These are phyloP conservation scores for Colletotrichum endophyticum DNA, from an alignment of 2,329 filamentous ascomycete genomes.

Conservation along the genomic window DNA sequence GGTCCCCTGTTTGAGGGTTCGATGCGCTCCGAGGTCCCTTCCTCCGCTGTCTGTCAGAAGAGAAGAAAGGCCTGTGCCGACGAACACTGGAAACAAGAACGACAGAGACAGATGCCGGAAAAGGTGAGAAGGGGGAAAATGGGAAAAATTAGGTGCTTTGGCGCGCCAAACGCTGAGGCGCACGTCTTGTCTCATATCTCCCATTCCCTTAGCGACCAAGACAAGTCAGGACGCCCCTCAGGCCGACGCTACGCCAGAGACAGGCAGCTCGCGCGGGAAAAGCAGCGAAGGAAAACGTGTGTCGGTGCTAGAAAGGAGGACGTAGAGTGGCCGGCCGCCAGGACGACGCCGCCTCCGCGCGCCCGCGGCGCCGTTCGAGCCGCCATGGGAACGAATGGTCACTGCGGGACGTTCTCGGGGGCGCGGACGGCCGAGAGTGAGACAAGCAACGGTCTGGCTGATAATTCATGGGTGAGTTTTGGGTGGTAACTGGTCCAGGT, in stretches of 20 bases:
- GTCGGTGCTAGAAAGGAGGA: neutral
- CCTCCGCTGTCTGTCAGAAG: neutral
- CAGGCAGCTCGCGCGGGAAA: neutral
- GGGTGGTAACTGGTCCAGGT: neutral
- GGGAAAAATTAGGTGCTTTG: neutral
- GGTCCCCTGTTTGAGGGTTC: neutral
- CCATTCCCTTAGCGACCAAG: neutral
- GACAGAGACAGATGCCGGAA: neutral
- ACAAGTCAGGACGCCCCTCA: neutral
- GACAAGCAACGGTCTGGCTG: constrained; percentile 1
- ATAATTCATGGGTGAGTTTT: neutral
- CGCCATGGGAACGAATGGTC: neutral
- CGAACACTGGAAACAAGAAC: neutral
- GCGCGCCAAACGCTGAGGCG: neutral
- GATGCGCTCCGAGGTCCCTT: neutral
- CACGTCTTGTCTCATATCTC: neutral
- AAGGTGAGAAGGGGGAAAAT: neutral
- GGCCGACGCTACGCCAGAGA: neutral
- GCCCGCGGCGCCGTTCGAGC: neutral
- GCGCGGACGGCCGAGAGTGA: neutral
- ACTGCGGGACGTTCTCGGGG: neutral
- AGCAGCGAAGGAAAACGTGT: neutral
- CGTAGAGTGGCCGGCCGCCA: neutral
- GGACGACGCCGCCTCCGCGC: neutral
- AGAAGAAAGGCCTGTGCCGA: neutral